A percentile compares a stretch with the other conserved stretches of the same genome.
Conservation (phyloP, 176 grass and related monocot genomes). For the Urochloa ruziziensis region DNA sequence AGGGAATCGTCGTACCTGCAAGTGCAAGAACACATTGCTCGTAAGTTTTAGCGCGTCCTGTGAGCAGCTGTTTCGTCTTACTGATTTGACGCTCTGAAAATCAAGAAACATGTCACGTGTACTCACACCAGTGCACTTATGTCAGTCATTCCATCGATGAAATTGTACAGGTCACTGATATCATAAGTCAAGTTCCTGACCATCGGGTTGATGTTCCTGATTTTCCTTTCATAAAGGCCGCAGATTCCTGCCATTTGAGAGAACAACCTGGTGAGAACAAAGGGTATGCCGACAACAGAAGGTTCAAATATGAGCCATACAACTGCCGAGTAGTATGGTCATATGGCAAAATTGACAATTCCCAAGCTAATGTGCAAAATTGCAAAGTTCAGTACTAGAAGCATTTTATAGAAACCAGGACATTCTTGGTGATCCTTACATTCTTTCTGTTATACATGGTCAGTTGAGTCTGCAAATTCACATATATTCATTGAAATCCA, state of each 20-base stretch:
- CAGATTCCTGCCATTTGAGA: constrained; percentile 60
- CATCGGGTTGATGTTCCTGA: constrained; percentile 76
- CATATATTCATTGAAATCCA: not conserved
- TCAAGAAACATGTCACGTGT: not conserved
- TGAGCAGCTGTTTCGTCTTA: not conserved
- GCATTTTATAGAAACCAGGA: not conserved
- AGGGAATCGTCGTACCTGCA: constrained; percentile 70
- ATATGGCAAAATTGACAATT: not conserved
- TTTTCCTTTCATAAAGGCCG: constrained; percentile 81
- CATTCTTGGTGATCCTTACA: not conserved
- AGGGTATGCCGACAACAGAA: not conserved
- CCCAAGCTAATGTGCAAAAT: not conserved
- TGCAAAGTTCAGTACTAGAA: not conserved
- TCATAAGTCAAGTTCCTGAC: constrained; percentile 67
- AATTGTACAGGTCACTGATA: constrained; percentile 78
- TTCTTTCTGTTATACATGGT: not conserved
- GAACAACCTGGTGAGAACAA: not conserved
- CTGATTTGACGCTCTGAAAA: not conserved
- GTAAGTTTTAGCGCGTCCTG: not conserved
- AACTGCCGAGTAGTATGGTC: not conserved
- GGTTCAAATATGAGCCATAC: not conserved
- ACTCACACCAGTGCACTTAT: constrained; percentile 85
- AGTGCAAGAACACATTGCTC: not conserved
- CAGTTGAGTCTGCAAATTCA: not conserved
- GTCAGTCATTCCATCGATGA: constrained; percentile 67